Evolutionary conservation across 1,139 yeast genomes (phyloP), one percentile per base, ranked within the genome.

Genomic region (Candida neerlandica): DNA sequence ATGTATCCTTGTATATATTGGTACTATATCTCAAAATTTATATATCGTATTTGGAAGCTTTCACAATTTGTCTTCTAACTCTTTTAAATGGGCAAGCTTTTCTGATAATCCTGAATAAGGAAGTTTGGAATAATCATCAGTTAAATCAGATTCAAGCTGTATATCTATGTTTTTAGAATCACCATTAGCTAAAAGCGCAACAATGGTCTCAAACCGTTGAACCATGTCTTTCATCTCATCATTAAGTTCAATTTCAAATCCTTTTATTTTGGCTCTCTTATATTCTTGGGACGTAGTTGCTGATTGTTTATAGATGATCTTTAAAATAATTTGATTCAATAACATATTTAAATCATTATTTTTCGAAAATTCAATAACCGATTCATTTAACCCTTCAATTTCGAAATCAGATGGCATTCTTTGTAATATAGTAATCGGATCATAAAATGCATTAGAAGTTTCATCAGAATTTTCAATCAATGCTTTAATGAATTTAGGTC

Each of bases 401-500:
- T 43, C 15, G 11, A 40, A 41, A 45, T 92, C 84, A 47, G 78
- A 77, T 0, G 95, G 89, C 55, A 92, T 85, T 37, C 83, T 73
- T 51, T 80, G 74, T 38, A 92, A 71, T 12, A 92, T 84, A 1
- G 80, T 78, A 10, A 85, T 76, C 0, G 96, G 91, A 57, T 87
- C 87, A 51, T 90, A 84, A 49, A 62, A 75, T 27, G 68, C 64
- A 51, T 65, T 67, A 3, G 76, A 66, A 43, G 71, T 73, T 40
- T 83, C 86, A 54, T 87, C 88, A 1, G 89, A 84, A 48, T 82
- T 76, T 54, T 87, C 86, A 50, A 94, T 77, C 46, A 94, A 73
- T 2, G 89, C 87, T 54, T 82, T 81, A 48, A 92, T 85, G 62
- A 89, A 91, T 14, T 75, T 73, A 0, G 97, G 95, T 57, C 84